Base-by-base conservation (phyloP, 441 rosid species). In the Manihot esculenta region DNA sequence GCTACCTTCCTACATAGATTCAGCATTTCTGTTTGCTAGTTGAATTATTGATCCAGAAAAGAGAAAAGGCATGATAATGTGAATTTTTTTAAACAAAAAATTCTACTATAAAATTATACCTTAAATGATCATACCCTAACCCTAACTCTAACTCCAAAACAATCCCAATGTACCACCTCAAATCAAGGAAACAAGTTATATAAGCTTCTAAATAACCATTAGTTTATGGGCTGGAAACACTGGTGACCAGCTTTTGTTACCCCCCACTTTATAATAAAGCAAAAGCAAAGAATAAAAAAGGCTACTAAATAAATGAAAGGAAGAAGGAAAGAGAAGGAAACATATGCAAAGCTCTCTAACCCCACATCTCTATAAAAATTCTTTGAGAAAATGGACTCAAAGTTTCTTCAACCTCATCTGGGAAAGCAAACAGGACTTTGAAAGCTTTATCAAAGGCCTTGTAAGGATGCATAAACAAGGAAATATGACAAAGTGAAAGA, bases 201-300 rank as follows among this genome's bases (percentile, higher is more conserved):
- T 56, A 72, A 73, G 78, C 70, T 78, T 67, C 72, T 54, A 49
- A 26, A 35, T 76, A 68, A 30, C 72, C 70, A 71, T 64, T 75
- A 73, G 74, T 69, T 74, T 80, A 71, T 72, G 79, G 79, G 62
- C 68, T 74, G 78, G 74, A 79, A 75, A 74, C 74, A 76, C 78
- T 64, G 71, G 75, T 76, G 78, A 81, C 84, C 85, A 78, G 76
- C 86, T 79, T 82, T 85, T 82, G 77, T 89, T 79, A 77, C 79
- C 90, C 92, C 81, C 86, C 97, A n/a, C n/a, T 91, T 91, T 91
- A 84, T 85, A 85, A 88, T 75, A 93, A 93, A 91, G 97, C 86
- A 87, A 91, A 88, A 87, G 91, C 88, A 82, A 77, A 76, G 80
- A 82, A 86, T 83, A 74, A 77, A 82, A 86, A 77, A 27, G 78